A percentile compares a stretch with the other conserved stretches of the same genome.
Conservation (phyloP, 2,329 filamentous ascomycete genomes). For the Verticillium klebahnii region DNA sequence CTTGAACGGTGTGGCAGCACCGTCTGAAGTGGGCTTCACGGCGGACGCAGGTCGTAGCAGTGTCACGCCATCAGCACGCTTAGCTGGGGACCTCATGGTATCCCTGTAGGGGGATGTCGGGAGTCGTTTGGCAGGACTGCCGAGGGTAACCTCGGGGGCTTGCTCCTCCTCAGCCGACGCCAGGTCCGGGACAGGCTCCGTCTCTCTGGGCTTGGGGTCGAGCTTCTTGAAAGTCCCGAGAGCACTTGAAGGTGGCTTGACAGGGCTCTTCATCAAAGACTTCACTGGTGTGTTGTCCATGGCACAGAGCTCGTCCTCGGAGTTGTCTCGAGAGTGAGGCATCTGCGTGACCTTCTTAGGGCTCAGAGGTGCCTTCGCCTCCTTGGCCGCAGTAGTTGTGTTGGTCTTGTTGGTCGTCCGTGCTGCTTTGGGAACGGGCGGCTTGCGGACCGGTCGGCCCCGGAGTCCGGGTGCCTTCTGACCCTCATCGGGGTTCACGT, state of each 20-base stretch:
- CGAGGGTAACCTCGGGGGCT: slow-evolving; percentile 26
- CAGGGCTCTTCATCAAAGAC: slow-evolving; percentile 50
- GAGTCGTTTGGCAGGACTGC: slow-evolving; percentile 52
- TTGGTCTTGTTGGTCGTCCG: slow-evolving; percentile 20
- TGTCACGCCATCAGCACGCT: slow-evolving; percentile 40
- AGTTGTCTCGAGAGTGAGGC: slow-evolving; percentile 39
- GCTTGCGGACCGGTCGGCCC: slow-evolving; percentile 41
- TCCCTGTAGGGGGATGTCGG: slow-evolving; percentile 51
- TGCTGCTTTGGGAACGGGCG: slow-evolving; percentile 23
- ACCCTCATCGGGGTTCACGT: slow-evolving; percentile 40
- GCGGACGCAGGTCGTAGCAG: slow-evolving; percentile 26
- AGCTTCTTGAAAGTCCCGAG: slow-evolving; percentile 26
- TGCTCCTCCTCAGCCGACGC: slow-evolving; percentile 1
- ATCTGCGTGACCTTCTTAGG: slow-evolving; percentile 62
- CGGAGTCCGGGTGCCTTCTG: slow-evolving; percentile 33
- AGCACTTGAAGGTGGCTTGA: slow-evolving; percentile 39
- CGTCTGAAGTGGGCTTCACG: slow-evolving; percentile 18
- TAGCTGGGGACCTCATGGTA: slow-evolving; percentile 51
- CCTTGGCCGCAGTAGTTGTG: slow-evolving; percentile 22
- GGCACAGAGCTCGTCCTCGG: slow-evolving; percentile 56
- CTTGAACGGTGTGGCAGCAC: slow-evolving; percentile 26
- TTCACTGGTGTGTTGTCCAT: slow-evolving; percentile 46
- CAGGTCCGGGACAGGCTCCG: slow-evolving; percentile 11
- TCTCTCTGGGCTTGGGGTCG: slow-evolving; percentile 21
- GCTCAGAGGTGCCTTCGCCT: slow-evolving; percentile 50